A percentile compares a stretch with the other conserved stretches of the same genome.
These are phyloP conservation scores for Kandelia obovata DNA, from an alignment of 345 rosid genomes.

Conservation along the genomic window DNA sequence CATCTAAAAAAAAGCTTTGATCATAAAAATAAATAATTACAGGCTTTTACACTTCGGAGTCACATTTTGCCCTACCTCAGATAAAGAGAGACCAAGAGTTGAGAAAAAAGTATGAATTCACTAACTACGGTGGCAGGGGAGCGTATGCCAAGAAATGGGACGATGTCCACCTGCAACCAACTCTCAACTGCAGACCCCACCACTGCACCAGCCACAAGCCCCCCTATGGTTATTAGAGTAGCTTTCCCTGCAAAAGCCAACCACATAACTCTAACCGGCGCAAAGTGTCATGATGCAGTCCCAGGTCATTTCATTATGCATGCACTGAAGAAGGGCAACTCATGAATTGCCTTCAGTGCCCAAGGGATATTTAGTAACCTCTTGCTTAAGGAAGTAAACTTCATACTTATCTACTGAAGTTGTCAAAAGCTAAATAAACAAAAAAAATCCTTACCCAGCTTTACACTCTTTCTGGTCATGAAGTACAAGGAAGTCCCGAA, in stretches of 20 bases:
- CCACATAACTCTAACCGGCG: no score
- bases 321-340: no score
- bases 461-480: slow-evolving; percentile 77
- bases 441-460: slow-evolving; percentile 54
- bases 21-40: slow-evolving; percentile 51
- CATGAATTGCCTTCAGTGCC: no score
- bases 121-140: slow-evolving; percentile 82
- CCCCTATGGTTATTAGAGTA: slow-evolving; percentile 71
- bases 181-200: slow-evolving; percentile 87
- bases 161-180: slow-evolving; percentile 93
- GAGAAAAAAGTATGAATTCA: slow-evolving; percentile 79
- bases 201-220: slow-evolving; percentile 92
- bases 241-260: slow-evolving; percentile 67
- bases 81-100: slow-evolving; percentile 77
- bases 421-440: not conserved
- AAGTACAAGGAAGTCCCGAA: slow-evolving; percentile 93
- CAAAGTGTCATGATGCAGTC: no score
- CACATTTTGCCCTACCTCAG: slow-evolving; percentile 46
- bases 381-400: no score
- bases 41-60: slow-evolving; percentile 23
- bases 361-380: no score
- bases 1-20: slow-evolving; percentile 41
- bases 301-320: no score
- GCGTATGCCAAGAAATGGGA: slow-evolving; percentile 80
- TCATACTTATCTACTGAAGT: no score